A percentile compares a stretch with the other conserved stretches of the same genome.
These are phyloP conservation scores for Venturia aucupariae DNA, from an alignment of 2,329 filamentous ascomycete species.

Conservation along the genomic window DNA sequence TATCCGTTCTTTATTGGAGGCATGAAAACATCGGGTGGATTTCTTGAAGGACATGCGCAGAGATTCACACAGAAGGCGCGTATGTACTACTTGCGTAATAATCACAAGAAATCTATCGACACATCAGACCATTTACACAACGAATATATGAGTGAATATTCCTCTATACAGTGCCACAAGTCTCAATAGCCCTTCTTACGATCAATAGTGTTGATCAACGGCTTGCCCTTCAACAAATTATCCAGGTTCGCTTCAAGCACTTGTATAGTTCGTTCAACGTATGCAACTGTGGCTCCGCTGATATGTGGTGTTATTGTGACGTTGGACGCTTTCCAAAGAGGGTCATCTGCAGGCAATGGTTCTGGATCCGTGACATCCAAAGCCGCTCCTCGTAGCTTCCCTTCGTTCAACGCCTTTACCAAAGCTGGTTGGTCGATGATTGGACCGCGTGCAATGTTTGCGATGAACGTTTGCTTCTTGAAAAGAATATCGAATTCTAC, in stretches of 20 bases:
- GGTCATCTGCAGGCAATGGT: conserved; percentile 58
- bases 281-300: conserved; percentile 45
- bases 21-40: too few species aligned
- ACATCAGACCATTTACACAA: not conserved
- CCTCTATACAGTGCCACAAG: not conserved
- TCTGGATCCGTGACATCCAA: conserved; percentile 75
- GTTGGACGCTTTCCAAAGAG: conserved; percentile 62
- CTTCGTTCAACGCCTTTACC: conserved; percentile 50
- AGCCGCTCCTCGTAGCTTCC: conserved; percentile 55
- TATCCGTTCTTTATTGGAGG: too few species aligned
- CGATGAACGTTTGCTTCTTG: conserved; percentile 47
- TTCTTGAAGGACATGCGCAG: too few species aligned
- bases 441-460: conserved; percentile 61
- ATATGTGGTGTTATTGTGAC: conserved; percentile 61
- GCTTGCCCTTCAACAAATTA: conserved; percentile 42
- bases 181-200: conserved; percentile 51
- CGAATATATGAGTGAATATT: not conserved
- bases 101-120: not conserved
- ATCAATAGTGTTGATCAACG: conserved; percentile 53
- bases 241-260: conserved; percentile 50
- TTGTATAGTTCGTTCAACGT: conserved; percentile 48
- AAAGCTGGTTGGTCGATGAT: conserved; percentile 55
- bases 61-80: not conserved
- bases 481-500: conserved; percentile 49
- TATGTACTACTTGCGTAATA: not conserved